Percentiles rank a stretch among this genome's conserved stretches.
Conservation (phyloP, 768 basidiomycete species). For the Lenzites betulinus region DNA sequence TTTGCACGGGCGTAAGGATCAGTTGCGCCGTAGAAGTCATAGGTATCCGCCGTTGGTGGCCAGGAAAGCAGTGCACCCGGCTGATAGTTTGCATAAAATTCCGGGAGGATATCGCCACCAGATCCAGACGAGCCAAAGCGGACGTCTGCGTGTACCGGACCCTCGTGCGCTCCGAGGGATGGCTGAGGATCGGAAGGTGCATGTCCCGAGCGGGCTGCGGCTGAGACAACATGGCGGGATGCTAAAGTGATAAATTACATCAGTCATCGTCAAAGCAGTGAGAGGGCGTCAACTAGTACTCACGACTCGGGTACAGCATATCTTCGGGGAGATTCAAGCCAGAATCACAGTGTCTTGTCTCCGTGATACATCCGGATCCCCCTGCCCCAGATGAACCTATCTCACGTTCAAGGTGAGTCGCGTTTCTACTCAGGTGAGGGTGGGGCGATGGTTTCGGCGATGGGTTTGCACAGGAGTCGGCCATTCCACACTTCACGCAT, state of each 20-base stretch:
- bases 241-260: too few species aligned
- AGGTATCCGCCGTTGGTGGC: not conserved
- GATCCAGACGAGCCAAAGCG: not conserved
- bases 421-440: not conserved
- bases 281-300: too few species aligned
- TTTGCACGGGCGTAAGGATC: not conserved
- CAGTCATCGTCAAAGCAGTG: too few species aligned
- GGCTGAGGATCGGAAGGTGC: too few species aligned
- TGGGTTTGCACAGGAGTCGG: not conserved
- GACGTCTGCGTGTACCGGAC: not conserved
- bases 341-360: too few species aligned
- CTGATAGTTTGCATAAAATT: not conserved
- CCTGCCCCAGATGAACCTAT: not conserved
- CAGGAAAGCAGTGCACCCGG: not conserved
- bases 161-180: not conserved
- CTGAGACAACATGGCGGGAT: too few species aligned
- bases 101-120: too few species aligned
- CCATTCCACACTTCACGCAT: constrained; percentile 1
- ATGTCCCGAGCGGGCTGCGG: too few species aligned
- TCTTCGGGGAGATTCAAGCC: too few species aligned
- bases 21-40: not conserved
- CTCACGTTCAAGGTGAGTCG: not conserved
- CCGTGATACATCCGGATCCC: too few species aligned
- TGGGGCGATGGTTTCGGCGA: not conserved
- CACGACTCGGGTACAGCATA: too few species aligned